Conservation (phyloP, 305 asterid genomes). For the Fraxinus sp. region DNA sequence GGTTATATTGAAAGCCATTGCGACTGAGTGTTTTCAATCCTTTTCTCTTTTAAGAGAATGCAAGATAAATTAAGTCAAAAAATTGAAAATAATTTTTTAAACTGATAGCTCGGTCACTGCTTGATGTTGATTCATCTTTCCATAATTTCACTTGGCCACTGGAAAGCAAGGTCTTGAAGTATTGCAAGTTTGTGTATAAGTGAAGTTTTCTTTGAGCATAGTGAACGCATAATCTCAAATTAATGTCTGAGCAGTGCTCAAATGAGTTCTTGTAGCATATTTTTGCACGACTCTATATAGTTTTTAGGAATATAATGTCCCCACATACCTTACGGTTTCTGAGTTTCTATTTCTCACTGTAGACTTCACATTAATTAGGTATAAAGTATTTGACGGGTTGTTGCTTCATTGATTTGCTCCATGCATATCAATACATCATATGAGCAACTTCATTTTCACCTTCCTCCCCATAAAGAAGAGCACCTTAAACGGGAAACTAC, state of each 20-base stretch:
- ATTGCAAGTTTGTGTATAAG: not conserved
- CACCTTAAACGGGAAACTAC: not conserved
- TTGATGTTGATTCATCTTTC: not conserved
- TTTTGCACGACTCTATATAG: not conserved
- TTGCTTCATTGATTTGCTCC: not conserved
- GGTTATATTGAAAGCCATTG: constrained; percentile 1
- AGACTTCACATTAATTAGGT: not conserved
- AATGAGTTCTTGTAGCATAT: not conserved
- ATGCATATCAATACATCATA: not conserved
- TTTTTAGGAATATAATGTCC: not conserved
- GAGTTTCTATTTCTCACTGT: not conserved
- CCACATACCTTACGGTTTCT: not conserved
- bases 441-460: not conserved
- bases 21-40: constrained; percentile 13
- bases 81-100: not conserved
- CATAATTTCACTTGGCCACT: not conserved
- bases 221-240: not conserved
- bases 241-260: not conserved
- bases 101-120: not conserved
- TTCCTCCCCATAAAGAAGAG: not conserved
- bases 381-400: not conserved
- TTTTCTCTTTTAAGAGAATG: constrained; percentile 8
- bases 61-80: not conserved
- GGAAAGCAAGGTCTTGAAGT: not conserved
- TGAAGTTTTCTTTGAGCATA: not conserved